These are phyloP conservation scores for Sclerotinia nivalis DNA, from an alignment of 2,329 filamentous ascomycete species.

Conservation along the genomic window DNA sequence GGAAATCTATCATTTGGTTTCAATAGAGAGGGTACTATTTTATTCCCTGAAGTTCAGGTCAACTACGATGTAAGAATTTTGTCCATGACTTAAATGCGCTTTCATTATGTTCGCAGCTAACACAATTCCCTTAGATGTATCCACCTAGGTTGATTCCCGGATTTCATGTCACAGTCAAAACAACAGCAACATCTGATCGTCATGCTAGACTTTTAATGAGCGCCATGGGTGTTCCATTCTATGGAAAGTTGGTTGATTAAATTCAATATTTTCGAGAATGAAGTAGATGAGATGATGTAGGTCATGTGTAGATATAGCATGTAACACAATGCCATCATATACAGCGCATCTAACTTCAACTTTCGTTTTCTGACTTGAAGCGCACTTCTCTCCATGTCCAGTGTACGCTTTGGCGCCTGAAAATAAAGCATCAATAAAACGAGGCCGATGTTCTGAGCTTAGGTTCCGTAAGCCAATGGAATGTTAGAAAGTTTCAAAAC, in stretches of 20 bases:
- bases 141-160: conserved; percentile 49
- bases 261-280: neutral
- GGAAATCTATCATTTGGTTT: conserved; percentile 88
- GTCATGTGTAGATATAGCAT: conserved; percentile 21
- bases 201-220: conserved; percentile 38
- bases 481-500: neutral
- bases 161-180: conserved; percentile 42
- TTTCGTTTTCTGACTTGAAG: neutral
- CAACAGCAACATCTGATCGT: conserved; percentile 38
- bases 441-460: too few species aligned
- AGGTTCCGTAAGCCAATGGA: neutral
- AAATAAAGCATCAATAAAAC: neutral
- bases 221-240: conserved; percentile 38
- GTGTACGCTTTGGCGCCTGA: neutral
- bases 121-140: conserved; percentile 51
- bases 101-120: conserved; percentile 21
- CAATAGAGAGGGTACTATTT: conserved; percentile 68
- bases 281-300: neutral
- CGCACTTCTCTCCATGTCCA: neutral
- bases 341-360: neutral
- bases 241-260: conserved; percentile 38
- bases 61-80: conserved; percentile 80
- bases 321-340: conserved; percentile 18
- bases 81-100: neutral
- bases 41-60: conserved; percentile 92